A percentile compares a stretch with the other conserved stretches of the same genome.
Evolutionary conservation across 257 asterid genomes (phyloP).

Genomic region (Verbena officinalis): DNA sequence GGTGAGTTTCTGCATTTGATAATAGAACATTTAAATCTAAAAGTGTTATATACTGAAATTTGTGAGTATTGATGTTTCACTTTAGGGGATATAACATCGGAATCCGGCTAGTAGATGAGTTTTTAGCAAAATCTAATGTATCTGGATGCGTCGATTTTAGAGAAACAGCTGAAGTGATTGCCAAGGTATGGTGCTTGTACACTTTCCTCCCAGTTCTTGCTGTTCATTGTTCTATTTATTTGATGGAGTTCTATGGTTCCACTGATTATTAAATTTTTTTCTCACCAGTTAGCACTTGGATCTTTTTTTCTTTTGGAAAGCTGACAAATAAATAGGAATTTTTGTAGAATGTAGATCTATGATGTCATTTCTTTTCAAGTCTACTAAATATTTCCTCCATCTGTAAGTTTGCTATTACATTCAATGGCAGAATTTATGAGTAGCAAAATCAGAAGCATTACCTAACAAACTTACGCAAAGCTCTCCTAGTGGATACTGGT

Average conservation of each 20-base stretch:
- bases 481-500: background rate
- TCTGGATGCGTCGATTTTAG: slow-evolving; percentile 89
- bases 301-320: slow-evolving; percentile 8
- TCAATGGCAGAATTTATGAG: background rate
- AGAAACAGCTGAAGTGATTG: slow-evolving; percentile 97
- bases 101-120: slow-evolving; percentile 83
- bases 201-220: background rate
- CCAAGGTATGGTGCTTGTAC: slow-evolving; percentile 59
- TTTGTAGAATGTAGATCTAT: background rate
- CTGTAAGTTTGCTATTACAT: background rate
- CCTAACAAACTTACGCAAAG: background rate
- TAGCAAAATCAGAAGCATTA: background rate
- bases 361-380: slow-evolving; percentile 17
- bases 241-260: slow-evolving; percentile 5
- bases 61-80: slow-evolving; percentile 14
- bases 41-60: slow-evolving; percentile 16
- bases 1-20: background rate
- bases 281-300: background rate
- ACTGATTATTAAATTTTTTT: background rate
- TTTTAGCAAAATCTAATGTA: slow-evolving; percentile 87
- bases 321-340: background rate
- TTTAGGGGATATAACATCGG: slow-evolving; percentile 96
- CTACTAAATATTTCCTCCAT: slow-evolving; percentile 1
- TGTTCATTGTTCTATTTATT: slow-evolving; percentile 22
- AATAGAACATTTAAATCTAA: background rate